Conservation (phyloP, 208 protist genomes). For the Acanthamoeba culbertsoni region DNA sequence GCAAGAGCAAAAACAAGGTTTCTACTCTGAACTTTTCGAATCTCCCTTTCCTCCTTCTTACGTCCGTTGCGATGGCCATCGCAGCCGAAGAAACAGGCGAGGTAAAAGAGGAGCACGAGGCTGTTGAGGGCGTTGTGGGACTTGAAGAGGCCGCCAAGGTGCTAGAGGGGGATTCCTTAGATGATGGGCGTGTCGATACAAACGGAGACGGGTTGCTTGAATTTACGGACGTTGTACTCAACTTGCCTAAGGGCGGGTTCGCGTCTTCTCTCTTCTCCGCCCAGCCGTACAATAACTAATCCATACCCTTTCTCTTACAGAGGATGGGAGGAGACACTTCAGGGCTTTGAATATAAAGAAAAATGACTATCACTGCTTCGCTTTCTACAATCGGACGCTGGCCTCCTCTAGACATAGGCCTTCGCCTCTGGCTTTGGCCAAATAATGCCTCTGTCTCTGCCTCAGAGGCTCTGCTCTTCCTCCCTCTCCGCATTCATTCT, state of each 20-base stretch:
- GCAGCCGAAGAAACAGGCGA: background rate
- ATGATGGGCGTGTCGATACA: background rate
- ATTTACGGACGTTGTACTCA: background rate
- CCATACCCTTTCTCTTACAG: background rate
- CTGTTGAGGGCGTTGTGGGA: background rate
- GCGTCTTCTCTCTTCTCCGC: background rate
- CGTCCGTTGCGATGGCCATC: too few species aligned
- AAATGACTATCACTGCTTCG: too few species aligned
- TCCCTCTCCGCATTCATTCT: too few species aligned
- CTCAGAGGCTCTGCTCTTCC: too few species aligned
- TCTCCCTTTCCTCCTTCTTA: too few species aligned
- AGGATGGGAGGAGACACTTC: background rate
- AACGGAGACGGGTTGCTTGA: background rate
- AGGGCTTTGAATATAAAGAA: background rate
- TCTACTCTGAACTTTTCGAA: too few species aligned
- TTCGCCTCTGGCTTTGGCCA: too few species aligned
- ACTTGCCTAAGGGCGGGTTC: background rate
- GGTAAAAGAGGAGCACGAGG: background rate
- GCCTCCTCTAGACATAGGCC: too few species aligned
- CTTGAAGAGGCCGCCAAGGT: background rate
- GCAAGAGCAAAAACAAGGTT: background rate
- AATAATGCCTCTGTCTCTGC: too few species aligned
- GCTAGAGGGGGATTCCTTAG: background rate
- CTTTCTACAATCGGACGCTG: too few species aligned
- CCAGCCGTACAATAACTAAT: background rate